Conservation (phyloP, 305 asterid genomes). For the Coffea humblotiana region DNA sequence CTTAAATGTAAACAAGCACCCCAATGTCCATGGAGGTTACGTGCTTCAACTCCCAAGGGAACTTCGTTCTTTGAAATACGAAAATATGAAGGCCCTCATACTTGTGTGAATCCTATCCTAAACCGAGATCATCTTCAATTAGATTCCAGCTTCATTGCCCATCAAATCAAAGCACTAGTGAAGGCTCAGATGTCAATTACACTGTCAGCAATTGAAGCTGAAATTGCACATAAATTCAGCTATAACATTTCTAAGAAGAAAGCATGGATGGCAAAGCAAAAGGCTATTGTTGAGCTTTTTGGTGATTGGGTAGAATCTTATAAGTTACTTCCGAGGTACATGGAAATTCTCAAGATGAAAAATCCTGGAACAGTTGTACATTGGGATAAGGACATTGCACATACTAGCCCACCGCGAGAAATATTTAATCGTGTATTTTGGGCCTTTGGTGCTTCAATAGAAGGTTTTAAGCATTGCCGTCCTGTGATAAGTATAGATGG, state of each 20-base stretch:
- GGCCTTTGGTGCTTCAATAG: constrained; percentile 1
- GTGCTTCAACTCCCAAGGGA: background rate
- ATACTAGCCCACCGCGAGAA: background rate
- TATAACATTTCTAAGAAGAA: background rate
- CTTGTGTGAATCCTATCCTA: background rate
- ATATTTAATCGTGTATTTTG: background rate
- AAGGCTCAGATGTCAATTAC: too few relatives aligned
- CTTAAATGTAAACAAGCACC: background rate
- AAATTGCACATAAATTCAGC: too few relatives aligned
- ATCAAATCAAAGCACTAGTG: too few relatives aligned
- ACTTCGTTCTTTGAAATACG: background rate
- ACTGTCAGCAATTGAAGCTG: too few relatives aligned
- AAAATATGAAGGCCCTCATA: background rate
- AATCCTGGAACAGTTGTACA: background rate
- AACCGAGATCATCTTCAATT: too few relatives aligned
- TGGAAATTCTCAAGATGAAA: background rate
- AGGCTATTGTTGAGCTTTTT: background rate
- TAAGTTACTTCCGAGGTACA: background rate
- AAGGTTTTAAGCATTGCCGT: background rate
- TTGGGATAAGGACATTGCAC: background rate
- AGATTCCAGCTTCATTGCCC: too few relatives aligned
- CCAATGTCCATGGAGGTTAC: background rate
- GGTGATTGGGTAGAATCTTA: constrained; percentile 9
- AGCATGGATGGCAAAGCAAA: constrained; percentile 9
- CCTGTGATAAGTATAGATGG: background rate